phyloP scores from a whole-genome alignment of 257 asterid genomes.

The Lithospermum erythrorhizon region DNA sequence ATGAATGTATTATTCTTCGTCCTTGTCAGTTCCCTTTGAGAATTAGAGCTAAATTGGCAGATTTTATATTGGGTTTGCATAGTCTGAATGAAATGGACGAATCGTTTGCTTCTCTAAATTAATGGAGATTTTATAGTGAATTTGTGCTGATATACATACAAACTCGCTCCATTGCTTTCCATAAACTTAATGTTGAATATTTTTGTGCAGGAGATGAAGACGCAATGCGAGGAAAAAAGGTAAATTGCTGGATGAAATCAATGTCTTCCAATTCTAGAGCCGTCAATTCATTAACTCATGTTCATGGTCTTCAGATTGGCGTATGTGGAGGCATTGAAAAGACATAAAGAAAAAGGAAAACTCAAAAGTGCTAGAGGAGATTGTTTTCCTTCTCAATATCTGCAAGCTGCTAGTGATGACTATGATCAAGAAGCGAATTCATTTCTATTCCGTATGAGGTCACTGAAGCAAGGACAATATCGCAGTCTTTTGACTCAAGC shows the following conservation, averaged over 20 bases:
- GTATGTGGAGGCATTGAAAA: constrained; percentile 17
- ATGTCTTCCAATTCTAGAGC: background rate
- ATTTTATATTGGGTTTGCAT: too few species aligned
- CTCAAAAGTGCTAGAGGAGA: constrained; percentile 53
- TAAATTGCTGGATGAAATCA: constrained; percentile 6
- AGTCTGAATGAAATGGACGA: too few species aligned
- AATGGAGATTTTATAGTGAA: too few species aligned
- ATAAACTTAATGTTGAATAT: background rate
- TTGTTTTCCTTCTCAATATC: constrained; percentile 42
- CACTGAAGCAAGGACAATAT: constrained; percentile 92
- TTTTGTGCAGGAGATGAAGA: constrained; percentile 86
- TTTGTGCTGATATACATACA: too few species aligned
- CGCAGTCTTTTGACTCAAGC: constrained; percentile 93
- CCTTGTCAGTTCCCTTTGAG: background rate
- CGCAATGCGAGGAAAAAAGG: constrained; percentile 80
- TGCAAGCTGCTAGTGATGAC: constrained; percentile 63
- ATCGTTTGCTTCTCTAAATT: too few species aligned
- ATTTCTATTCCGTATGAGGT: constrained; percentile 88
- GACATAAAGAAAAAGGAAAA: constrained; percentile 52
- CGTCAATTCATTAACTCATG: background rate
- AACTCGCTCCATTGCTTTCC: too few species aligned
- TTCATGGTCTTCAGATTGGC: constrained; percentile 34
- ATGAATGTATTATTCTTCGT: background rate
- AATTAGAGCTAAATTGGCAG: background rate
- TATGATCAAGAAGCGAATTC: constrained; percentile 83